These are phyloP conservation scores for Candida tallmaniae DNA, from an alignment of 805 yeast species.

Conservation along the genomic window DNA sequence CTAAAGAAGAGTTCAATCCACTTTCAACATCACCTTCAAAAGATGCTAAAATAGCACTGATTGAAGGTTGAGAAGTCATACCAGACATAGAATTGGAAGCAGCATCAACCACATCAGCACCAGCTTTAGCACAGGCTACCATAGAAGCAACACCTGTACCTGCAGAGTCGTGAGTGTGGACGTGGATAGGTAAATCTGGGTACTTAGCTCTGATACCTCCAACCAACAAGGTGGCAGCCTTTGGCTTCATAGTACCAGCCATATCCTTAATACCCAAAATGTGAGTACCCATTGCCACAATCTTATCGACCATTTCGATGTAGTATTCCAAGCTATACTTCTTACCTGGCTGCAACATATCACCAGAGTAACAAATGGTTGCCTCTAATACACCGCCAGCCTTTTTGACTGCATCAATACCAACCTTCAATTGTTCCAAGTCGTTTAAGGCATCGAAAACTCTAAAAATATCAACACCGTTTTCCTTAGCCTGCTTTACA, in stretches of 20 bases:
- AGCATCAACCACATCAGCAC: slow-evolving; percentile 97
- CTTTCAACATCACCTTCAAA: slow-evolving; percentile 81
- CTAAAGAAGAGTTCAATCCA: slow-evolving; percentile 60
- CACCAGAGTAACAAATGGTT: slow-evolving; percentile 97
- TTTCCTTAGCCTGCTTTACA: slow-evolving; percentile 88
- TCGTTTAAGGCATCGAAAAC: slow-evolving; percentile 98
- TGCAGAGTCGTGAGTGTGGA: slow-evolving; percentile 98
- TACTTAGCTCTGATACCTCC: slow-evolving; percentile 77
- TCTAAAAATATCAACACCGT: slow-evolving; percentile 96
- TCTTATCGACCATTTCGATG: slow-evolving; percentile 70
- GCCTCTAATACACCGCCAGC: slow-evolving; percentile 99
- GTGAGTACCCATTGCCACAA: slow-evolving; percentile 94
- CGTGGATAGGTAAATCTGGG: slow-evolving; percentile 95
- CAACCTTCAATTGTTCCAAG: slow-evolving; percentile 93
- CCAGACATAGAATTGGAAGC: slow-evolving; percentile 98
- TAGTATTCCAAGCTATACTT: slow-evolving; percentile 93
- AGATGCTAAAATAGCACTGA: slow-evolving; percentile 89
- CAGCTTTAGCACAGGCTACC: slow-evolving; percentile 91
- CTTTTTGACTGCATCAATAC: slow-evolving; percentile 95
- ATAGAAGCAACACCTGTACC: slow-evolving; percentile 98
- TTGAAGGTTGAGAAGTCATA: slow-evolving; percentile 96
- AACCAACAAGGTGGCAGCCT: slow-evolving; percentile 81
- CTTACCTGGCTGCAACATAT: slow-evolving; percentile 93
- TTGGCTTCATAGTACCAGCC: slow-evolving; percentile 99
- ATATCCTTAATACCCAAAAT: slow-evolving; percentile 96